These are phyloP conservation scores for Leccinum glutinopallens DNA, from an alignment of 1,284 basidiomycete species.

Conservation along the genomic window DNA sequence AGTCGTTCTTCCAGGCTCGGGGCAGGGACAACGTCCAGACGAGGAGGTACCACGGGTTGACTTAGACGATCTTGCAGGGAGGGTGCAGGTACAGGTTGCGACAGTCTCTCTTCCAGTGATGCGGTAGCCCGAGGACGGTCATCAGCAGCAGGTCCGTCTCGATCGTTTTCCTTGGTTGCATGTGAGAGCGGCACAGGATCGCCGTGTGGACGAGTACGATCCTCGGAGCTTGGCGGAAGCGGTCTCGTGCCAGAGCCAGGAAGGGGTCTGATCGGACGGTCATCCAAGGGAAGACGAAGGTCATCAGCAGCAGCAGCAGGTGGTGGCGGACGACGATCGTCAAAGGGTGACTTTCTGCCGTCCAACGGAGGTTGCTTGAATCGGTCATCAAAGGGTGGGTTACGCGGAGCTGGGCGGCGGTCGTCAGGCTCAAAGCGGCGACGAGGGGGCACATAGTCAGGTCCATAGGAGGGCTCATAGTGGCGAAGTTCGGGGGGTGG, in stretches of 20 bases:
- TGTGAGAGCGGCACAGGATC: conserved; percentile 21
- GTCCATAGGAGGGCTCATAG: conserved; percentile 43
- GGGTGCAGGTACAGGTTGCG: conserved; percentile 32
- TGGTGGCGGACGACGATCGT: conserved; percentile 30
- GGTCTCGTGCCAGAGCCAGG: conserved; percentile 24
- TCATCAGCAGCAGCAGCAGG: conserved; percentile 1
- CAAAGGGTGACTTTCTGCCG: conserved; percentile 29
- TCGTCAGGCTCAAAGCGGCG: conserved; percentile 39
- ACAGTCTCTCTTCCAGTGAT: conserved; percentile 42
- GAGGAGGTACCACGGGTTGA: conserved; percentile 29
- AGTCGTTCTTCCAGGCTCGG: conserved; percentile 46
- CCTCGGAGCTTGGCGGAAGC: conserved; percentile 22
- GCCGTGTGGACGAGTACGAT: conserved; percentile 21
- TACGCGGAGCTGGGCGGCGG: conserved; percentile 27
- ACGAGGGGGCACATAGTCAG: conserved; percentile 31
- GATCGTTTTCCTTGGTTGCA: conserved; percentile 29
- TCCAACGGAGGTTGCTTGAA: conserved; percentile 28
- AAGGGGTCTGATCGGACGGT: conserved; percentile 30
- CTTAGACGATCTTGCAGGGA: conserved; percentile 42
- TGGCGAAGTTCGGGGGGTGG: conserved; percentile 46
- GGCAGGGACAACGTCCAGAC: conserved; percentile 31
- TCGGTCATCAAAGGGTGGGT: conserved; percentile 21
- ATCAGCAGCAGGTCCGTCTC: conserved; percentile 27
- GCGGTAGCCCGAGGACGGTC: conserved; percentile 33
- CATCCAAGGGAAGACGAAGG: conserved; percentile 15